phyloP scores from a whole-genome alignment of 306 rosid genomes.

The Cicer cuneatum region DNA sequence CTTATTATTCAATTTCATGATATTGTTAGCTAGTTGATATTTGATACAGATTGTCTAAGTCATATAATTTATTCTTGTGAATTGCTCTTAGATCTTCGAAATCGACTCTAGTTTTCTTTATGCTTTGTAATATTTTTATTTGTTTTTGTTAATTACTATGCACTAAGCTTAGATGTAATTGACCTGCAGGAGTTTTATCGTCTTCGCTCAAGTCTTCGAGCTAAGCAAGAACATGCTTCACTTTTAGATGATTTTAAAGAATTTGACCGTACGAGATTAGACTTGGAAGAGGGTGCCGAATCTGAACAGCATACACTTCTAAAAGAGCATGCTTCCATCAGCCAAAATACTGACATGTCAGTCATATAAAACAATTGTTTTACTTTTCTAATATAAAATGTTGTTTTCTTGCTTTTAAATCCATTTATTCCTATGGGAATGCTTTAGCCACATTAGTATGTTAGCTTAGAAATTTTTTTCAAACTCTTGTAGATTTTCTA shows the following conservation, averaged over 20 bases:
- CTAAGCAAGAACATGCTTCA: constrained; percentile 95
- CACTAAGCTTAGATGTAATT: constrained; percentile 49
- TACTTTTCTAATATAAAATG: constrained; percentile 17
- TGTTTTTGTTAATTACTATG: constrained; percentile 14
- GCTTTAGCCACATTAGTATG: neutral
- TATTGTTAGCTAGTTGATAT: neutral
- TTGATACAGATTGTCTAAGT: constrained; percentile 3
- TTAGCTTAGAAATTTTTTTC: neutral
- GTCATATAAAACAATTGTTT: constrained; percentile 24
- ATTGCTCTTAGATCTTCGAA: constrained; percentile 27
- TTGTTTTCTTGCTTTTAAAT: constrained; percentile 12
- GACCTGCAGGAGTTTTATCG: constrained; percentile 95
- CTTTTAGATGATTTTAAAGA: constrained; percentile 95
- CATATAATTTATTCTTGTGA: neutral
- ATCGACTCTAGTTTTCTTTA: neutral
- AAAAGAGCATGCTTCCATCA: constrained; percentile 79
- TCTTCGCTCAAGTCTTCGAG: constrained; percentile 82
- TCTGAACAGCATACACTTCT: constrained; percentile 74
- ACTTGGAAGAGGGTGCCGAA: constrained; percentile 79
- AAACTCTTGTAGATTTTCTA: too few relatives aligned
- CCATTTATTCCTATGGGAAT: constrained; percentile 4
- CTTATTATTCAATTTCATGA: neutral
- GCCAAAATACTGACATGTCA: constrained; percentile 92
- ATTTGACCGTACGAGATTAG: constrained; percentile 90
- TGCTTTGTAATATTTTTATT: neutral